phyloP scores from a whole-genome alignment of 768 basidiomycete genomes.

The Leccinum sublutescens region DNA sequence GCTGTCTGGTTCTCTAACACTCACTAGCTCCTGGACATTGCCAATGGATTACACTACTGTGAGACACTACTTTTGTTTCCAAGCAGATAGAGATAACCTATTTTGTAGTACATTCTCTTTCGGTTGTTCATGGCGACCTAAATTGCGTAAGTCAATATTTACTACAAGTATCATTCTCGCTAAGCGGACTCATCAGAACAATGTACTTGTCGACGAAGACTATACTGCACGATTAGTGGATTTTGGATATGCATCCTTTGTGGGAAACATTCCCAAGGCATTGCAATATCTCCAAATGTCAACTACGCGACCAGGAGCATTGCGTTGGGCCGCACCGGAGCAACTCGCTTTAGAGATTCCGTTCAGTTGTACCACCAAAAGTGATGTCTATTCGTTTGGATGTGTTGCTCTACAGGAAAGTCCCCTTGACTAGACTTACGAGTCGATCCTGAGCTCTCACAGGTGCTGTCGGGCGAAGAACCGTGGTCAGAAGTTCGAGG shows the following conservation, averaged over 20 bases:
- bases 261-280: too few species aligned
- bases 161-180: not conserved
- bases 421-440: not conserved
- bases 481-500: not conserved
- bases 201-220: not conserved
- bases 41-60: not conserved
- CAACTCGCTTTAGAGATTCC: too few species aligned
- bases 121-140: not conserved
- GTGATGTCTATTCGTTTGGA: not conserved
- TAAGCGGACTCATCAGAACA: too few species aligned
- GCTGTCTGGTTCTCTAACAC: too few species aligned
- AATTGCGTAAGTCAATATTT: not conserved
- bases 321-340: too few species aligned
- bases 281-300: too few species aligned
- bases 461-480: not conserved
- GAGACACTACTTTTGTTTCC: not conserved
- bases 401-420: not conserved
- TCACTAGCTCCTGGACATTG: not conserved
- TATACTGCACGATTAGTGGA: not conserved
- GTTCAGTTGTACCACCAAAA: too few species aligned
- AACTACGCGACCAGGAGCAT: too few species aligned
- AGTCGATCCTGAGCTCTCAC: not conserved
- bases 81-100: not conserved
- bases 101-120: not conserved
- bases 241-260: too few species aligned